Evolutionary conservation across 169 alveolate species (phyloP).

Genomic region (Eimeria tenella): DNA sequence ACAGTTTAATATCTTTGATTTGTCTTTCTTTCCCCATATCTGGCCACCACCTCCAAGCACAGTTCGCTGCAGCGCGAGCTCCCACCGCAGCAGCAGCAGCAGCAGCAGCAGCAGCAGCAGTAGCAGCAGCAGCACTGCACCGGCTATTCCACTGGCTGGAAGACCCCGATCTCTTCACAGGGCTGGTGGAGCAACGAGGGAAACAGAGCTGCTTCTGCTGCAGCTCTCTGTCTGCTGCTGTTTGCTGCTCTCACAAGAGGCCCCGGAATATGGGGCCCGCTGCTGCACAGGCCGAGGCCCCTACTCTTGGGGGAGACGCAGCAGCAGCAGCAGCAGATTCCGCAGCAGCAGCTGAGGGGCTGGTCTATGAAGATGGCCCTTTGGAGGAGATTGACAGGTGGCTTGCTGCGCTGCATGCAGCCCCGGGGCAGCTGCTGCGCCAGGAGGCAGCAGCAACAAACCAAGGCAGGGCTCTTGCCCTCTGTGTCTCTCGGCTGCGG

Average conservation of each 20-base stretch:
- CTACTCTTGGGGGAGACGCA: neutral
- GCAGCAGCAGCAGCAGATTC: neutral
- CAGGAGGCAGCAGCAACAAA: constrained; percentile 56
- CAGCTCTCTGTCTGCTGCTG: constrained; percentile 41
- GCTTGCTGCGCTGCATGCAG: constrained; percentile 37
- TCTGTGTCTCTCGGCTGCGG: constrained; percentile 49
- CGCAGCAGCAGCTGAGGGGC: neutral
- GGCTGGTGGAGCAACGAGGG: neutral
- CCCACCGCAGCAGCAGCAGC: constrained; percentile 11
- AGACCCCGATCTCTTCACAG: too few species aligned
- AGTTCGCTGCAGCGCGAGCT: neutral
- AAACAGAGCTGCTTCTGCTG: constrained; percentile 3
- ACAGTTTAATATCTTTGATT: neutral
- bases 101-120: constrained; percentile 51
- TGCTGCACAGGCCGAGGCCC: neutral
- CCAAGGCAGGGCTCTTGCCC: constrained; percentile 12
- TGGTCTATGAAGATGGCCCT: neutral
- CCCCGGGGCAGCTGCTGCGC: constrained; percentile 51
- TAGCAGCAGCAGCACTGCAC: neutral
- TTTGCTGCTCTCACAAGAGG: neutral
- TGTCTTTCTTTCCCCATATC: neutral
- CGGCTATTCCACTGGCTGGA: neutral
- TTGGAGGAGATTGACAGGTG: constrained; percentile 10
- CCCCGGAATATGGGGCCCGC: constrained; percentile 31
- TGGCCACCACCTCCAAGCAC: neutral